These are phyloP conservation scores for Puccinia coronata DNA, from an alignment of 1,284 basidiomycete species.

Conservation along the genomic window DNA sequence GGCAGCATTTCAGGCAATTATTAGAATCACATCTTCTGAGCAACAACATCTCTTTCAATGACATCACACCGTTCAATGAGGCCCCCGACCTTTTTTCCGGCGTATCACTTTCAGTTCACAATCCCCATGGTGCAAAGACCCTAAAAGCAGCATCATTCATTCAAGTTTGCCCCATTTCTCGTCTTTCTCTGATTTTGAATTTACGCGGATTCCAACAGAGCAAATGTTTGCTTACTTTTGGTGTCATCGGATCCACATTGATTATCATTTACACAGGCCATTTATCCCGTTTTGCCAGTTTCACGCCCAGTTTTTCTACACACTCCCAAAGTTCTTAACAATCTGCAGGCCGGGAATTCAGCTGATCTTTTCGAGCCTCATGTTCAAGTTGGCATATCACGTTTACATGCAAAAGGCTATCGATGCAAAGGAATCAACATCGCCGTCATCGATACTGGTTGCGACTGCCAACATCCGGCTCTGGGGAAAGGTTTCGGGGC, in stretches of 20 bases:
- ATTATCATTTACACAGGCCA: slow-evolving; percentile 15
- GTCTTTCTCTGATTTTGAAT: not conserved
- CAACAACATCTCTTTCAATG: not conserved
- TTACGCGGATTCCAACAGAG: not conserved
- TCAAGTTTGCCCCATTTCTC: slow-evolving; percentile 10
- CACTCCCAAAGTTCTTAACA: slow-evolving; percentile 23
- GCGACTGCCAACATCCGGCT: slow-evolving; percentile 67
- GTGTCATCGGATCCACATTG: not conserved
- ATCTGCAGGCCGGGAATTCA: not conserved
- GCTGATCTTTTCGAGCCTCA: slow-evolving; percentile 44
- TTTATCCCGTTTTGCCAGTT: slow-evolving; percentile 39
- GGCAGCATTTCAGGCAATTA: slow-evolving; percentile 1
- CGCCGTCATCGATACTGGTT: slow-evolving; percentile 62
- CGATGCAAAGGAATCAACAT: slow-evolving; percentile 65
- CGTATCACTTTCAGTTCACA: slow-evolving; percentile 14
- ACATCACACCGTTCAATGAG: not conserved
- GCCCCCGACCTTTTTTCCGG: slow-evolving; percentile 22
- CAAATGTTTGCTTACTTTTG: not conserved
- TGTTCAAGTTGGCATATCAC: slow-evolving; percentile 46
- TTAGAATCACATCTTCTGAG: not conserved
- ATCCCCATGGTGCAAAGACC: not conserved
- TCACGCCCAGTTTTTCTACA: slow-evolving; percentile 19
- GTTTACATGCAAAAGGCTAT: slow-evolving; percentile 63
- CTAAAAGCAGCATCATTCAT: slow-evolving; percentile 3
- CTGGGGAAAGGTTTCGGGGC: slow-evolving; percentile 63